Conservation (phyloP, 257 asterid genomes). For the Solanum paucissectum region DNA sequence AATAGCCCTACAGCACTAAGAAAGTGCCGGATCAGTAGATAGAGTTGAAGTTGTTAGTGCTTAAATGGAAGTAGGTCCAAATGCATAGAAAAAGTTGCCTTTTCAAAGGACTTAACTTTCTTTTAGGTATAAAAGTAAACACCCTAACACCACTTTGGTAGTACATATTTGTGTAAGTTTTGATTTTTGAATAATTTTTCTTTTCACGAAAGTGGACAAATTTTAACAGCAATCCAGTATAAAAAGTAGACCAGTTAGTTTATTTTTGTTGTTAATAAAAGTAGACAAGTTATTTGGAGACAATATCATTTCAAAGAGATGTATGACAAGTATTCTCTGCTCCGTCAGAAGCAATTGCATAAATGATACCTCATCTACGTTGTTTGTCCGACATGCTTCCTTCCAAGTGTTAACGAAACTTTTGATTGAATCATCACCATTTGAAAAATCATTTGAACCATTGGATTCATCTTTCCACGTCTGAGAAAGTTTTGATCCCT, state of each 20-base stretch:
- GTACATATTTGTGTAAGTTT: neutral
- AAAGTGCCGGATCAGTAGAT: neutral
- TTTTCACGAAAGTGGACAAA: neutral
- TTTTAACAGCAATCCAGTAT: neutral
- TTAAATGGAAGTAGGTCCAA: neutral
- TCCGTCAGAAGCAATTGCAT: neutral
- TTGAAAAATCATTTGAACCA: slow-evolving; percentile 12
- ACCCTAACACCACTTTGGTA: neutral
- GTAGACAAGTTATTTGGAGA: neutral
- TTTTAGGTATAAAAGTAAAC: neutral
- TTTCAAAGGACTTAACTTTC: neutral
- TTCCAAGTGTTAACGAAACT: slow-evolving; percentile 68
- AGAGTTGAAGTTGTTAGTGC: neutral
- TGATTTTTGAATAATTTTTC: neutral
- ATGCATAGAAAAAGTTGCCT: neutral
- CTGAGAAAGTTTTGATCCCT: neutral
- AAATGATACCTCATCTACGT: slow-evolving; percentile 50
- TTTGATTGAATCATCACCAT: slow-evolving; percentile 40
- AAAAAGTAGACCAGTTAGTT: neutral
- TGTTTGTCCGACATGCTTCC: slow-evolving; percentile 52
- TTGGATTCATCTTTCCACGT: slow-evolving; percentile 1
- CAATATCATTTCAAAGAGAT: neutral
- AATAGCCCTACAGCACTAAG: neutral
- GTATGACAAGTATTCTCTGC: neutral
- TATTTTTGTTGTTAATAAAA: neutral